A percentile compares a stretch with the other conserved stretches of the same genome.
These are phyloP conservation scores for Trametes pubescens DNA, from an alignment of 1,284 basidiomycete species.

Conservation along the genomic window DNA sequence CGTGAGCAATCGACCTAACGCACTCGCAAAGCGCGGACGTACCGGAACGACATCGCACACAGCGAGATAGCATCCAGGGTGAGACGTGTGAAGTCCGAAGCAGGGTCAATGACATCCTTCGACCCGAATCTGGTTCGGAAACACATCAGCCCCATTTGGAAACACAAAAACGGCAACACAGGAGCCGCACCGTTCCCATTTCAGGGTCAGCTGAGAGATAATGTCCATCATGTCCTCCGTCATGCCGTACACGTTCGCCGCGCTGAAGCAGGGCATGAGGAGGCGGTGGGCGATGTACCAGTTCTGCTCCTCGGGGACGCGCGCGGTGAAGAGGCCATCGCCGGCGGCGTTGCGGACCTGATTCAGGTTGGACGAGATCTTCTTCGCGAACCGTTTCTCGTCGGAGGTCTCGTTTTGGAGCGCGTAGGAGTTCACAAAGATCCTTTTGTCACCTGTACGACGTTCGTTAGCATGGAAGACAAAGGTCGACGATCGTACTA, in stretches of 20 bases:
- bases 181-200: constrained; percentile 52
- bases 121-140: constrained; percentile 49
- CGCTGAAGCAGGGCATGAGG: constrained; percentile 61
- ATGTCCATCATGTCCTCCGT: constrained; percentile 60
- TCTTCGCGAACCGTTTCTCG: constrained; percentile 55
- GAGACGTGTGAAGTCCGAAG: constrained; percentile 56
- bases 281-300: constrained; percentile 61
- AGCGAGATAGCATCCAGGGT: constrained; percentile 55
- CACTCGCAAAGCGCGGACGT: not conserved
- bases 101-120: constrained; percentile 51
- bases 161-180: not conserved
- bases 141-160: not conserved
- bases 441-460: constrained; percentile 30
- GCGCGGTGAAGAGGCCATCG: constrained; percentile 55
- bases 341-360: constrained; percentile 53
- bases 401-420: constrained; percentile 54
- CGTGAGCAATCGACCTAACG: not conserved
- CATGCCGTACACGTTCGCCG: constrained; percentile 54
- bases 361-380: constrained; percentile 41
- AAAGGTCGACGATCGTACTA: not conserved
- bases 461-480: not conserved
- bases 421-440: constrained; percentile 47
- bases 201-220: constrained; percentile 52
- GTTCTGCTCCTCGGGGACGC: constrained; percentile 51
- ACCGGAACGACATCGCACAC: constrained; percentile 55